A percentile compares a stretch with the other conserved stretches of the same genome.
phyloP scores from a whole-genome alignment of 192 early-diverging fungal genomes.

The Cetraspora pellucida region DNA sequence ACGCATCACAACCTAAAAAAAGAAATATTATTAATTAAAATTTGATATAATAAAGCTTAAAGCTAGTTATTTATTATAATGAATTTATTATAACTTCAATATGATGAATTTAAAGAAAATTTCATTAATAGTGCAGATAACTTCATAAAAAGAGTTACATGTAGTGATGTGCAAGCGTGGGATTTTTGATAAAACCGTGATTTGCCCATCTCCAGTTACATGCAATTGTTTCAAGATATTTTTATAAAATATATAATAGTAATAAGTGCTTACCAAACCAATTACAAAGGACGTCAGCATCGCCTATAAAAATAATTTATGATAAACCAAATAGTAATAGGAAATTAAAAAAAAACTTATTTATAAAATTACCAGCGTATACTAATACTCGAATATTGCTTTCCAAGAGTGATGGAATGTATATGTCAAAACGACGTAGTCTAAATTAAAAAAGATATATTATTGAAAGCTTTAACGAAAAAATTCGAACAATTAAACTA shows the following conservation, averaged over 20 bases:
- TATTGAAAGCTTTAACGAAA: too few relatives aligned
- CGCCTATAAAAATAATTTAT: conserved; percentile 54
- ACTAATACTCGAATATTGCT: conserved; percentile 82
- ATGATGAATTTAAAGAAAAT: too few relatives aligned
- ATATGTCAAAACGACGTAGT: conserved; percentile 78
- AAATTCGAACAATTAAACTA: too few relatives aligned
- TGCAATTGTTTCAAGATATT: too few relatives aligned
- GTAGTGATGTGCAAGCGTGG: too few relatives aligned
- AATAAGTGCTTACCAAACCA: conserved; percentile 56
- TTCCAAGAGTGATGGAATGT: conserved; percentile 73
- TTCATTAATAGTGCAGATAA: too few relatives aligned
- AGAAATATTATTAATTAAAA: conserved; percentile 1
- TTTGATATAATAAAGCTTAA: background rate
- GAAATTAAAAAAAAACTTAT: too few relatives aligned
- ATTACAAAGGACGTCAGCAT: conserved; percentile 94
- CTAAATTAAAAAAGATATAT: conserved; percentile 26
- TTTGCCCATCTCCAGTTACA: too few relatives aligned
- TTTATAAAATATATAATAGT: too few relatives aligned
- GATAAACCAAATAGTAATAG: background rate
- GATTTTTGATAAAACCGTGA: too few relatives aligned
- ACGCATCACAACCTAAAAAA: conserved; percentile 84
- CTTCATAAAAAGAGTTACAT: too few relatives aligned
- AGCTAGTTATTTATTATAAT: background rate
- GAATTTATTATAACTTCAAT: too few relatives aligned
- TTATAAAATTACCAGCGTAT: conserved; percentile 57